Base-by-base conservation (phyloP, 2,329 filamentous ascomycete genomes). In the Berkeleyomyces rouxiae region DNA sequence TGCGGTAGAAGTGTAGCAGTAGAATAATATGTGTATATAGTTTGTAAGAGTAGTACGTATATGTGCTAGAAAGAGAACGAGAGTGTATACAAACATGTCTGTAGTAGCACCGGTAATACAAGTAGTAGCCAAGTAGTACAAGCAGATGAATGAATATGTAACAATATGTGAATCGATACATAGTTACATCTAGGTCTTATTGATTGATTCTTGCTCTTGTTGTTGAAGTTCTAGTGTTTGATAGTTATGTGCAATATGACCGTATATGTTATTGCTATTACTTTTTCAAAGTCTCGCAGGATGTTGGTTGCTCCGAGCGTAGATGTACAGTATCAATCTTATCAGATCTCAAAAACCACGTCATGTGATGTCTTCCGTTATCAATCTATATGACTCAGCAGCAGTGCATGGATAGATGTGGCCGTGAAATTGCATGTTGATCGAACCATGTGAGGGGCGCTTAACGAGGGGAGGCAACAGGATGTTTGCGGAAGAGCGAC, bases 341-440 rank as follows among this genome's bases (percentile, higher is more conserved):
- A 55, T 55, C 49, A 55, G 49, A 55, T 55, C 49, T 3, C 5
- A 33, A n/a, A 55, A 33, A 13, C 13, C 7, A 1, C 4, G 2
- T 2, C 49, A 55, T 33, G 49, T 55, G 49, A 55, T 7, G 7
- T 3, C 5, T 10, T 7, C 31, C 10, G 7, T 39, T 55, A 55
- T 55, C 31, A 55, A 55, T 55, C 31, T 37, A 33, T 7, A 33
- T 55, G 49, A 55, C 49, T 55, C 49, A 55, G 33, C 49, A 2
- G 6, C 49, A 7, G 33, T 51, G 33, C 10, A 37, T 36, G 49
- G 37, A 62, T 57, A 62, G 36, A 64, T 64, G 55, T 64, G 53
- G 55, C 46, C 59, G 39, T 10, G 23, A 57, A 39, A n/a, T 55
- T 55, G 36, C 31, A 31, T 55, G 49, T 55, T 55, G 0, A 55